phyloP scores from a whole-genome alignment of 306 rosid species.

The Lablab purpureus region DNA sequence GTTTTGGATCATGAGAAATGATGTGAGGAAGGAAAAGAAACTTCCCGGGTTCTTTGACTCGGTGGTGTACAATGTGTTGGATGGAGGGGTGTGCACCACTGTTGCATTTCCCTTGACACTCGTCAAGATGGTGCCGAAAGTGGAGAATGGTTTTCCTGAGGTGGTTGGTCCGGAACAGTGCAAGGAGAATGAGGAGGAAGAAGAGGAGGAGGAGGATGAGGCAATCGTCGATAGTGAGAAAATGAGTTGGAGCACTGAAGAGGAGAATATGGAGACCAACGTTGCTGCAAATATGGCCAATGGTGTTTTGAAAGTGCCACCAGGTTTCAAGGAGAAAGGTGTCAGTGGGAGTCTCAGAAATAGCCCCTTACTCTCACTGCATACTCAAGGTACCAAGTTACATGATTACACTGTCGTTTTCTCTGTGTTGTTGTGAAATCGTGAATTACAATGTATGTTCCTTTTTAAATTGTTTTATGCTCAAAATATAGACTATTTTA shows the following conservation, averaged over 20 bases:
- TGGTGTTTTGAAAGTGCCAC: slow-evolving; percentile 24
- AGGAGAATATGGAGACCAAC: slow-evolving; percentile 40
- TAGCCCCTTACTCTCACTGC: background rate
- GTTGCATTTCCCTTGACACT: slow-evolving; percentile 51
- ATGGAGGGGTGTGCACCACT: slow-evolving; percentile 52
- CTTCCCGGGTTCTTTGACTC: slow-evolving; percentile 59
- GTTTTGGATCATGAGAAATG: slow-evolving; percentile 62
- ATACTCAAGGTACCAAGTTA: slow-evolving; percentile 42
- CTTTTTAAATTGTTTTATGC: background rate
- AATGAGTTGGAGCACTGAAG: slow-evolving; percentile 54
- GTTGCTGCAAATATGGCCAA: background rate
- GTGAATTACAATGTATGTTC: background rate
- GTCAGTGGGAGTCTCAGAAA: slow-evolving; percentile 9
- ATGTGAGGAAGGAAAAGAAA: slow-evolving; percentile 51
- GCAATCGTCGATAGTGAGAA: slow-evolving; percentile 49
- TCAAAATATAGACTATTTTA: background rate
- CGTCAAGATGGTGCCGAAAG: slow-evolving; percentile 37
- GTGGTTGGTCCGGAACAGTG: slow-evolving; percentile 24
- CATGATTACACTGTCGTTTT: background rate
- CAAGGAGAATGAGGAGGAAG: slow-evolving; percentile 20
- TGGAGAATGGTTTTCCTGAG: slow-evolving; percentile 30
- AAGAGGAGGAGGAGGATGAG: slow-evolving; percentile 46
- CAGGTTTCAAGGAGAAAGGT: slow-evolving; percentile 20
- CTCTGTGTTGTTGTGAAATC: background rate
- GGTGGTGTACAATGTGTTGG: slow-evolving; percentile 51